Evolutionary conservation across 805 yeast species (phyloP).

Genomic region (Maudiozyma serrabonitensis): DNA sequence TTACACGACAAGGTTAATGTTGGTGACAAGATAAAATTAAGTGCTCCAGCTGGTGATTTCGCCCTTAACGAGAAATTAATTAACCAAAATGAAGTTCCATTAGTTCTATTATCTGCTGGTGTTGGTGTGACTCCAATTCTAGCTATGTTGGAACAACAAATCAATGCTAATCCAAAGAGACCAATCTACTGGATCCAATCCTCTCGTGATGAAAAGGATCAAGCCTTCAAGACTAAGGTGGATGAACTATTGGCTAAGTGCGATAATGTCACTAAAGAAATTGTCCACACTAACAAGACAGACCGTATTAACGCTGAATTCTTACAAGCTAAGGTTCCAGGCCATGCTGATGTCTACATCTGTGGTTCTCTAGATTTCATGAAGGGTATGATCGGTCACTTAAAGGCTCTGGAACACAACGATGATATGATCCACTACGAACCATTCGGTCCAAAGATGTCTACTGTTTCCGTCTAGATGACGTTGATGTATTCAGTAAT

Average conservation of each 20-base stretch:
- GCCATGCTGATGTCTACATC: slow-evolving; percentile 24
- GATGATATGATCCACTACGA: slow-evolving; percentile 25
- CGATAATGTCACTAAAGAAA: slow-evolving; percentile 8
- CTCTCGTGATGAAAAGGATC: slow-evolving; percentile 13
- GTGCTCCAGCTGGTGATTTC: slow-evolving; percentile 55
- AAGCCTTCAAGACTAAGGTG: slow-evolving; percentile 21
- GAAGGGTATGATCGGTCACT: slow-evolving; percentile 18
- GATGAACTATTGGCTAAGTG: slow-evolving; percentile 13
- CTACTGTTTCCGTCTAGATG: slow-evolving; percentile 12
- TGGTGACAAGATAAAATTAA: slow-evolving; percentile 40
- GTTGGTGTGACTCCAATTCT: slow-evolving; percentile 60
- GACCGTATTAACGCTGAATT: slow-evolving; percentile 20
- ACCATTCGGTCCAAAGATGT: slow-evolving; percentile 30
- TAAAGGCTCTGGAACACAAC: slow-evolving; percentile 15
- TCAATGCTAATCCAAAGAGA: slow-evolving; percentile 18
- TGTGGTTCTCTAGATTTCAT: slow-evolving; percentile 27
- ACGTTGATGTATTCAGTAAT: too few species aligned
- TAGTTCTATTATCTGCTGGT: slow-evolving; percentile 48
- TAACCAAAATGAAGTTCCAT: slow-evolving; percentile 26
- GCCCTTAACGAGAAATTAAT: slow-evolving; percentile 22
- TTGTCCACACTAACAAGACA: slow-evolving; percentile 16
- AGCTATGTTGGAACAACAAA: slow-evolving; percentile 37
- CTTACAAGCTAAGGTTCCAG: slow-evolving; percentile 18
- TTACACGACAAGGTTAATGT: slow-evolving; percentile 39
- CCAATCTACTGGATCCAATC: slow-evolving; percentile 28